phyloP scores from a whole-genome alignment of 768 basidiomycete genomes.

The Sporobolomyces roseus region DNA sequence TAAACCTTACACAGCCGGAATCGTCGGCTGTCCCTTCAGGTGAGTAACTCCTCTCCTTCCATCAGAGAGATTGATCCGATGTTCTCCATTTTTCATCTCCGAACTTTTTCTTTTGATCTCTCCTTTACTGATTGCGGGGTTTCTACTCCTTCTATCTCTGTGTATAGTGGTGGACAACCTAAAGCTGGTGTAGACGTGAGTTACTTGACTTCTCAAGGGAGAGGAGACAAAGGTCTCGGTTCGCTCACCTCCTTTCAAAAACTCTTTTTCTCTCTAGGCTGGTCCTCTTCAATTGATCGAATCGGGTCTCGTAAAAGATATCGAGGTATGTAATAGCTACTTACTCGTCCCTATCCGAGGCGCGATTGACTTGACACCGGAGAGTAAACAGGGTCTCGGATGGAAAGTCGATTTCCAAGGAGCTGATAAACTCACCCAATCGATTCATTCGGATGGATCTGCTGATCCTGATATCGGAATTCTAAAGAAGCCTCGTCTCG shows the following conservation, averaged over 20 bases:
- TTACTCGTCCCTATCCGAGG: too few relatives aligned
- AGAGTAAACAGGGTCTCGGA: slow-evolving; percentile 55
- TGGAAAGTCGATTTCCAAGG: slow-evolving; percentile 89
- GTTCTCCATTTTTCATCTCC: neutral
- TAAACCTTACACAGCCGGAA: slow-evolving; percentile 74
- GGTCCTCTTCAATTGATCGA: slow-evolving; percentile 84
- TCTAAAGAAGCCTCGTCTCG: slow-evolving; percentile 83
- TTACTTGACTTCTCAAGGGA: neutral
- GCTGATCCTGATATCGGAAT: slow-evolving; percentile 77
- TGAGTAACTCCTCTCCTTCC: slow-evolving; percentile 48
- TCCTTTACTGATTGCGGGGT: too few relatives aligned
- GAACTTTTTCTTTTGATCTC: neutral
- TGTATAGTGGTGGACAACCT: slow-evolving; percentile 56
- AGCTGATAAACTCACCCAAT: slow-evolving; percentile 20
- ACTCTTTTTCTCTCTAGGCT: slow-evolving; percentile 45
- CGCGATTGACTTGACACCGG: neutral
- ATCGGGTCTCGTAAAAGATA: slow-evolving; percentile 63
- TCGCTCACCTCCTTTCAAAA: neutral
- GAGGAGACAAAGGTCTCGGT: too few relatives aligned
- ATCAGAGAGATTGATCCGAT: too few relatives aligned
- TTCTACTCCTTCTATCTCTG: neutral
- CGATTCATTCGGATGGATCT: slow-evolving; percentile 48
- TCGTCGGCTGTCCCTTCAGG: slow-evolving; percentile 96
- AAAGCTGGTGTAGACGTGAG: slow-evolving; percentile 68
- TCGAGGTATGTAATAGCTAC: slow-evolving; percentile 40